Conservation (phyloP, 2,329 filamentous ascomycete genomes). For the Fusarium siculi region DNA sequence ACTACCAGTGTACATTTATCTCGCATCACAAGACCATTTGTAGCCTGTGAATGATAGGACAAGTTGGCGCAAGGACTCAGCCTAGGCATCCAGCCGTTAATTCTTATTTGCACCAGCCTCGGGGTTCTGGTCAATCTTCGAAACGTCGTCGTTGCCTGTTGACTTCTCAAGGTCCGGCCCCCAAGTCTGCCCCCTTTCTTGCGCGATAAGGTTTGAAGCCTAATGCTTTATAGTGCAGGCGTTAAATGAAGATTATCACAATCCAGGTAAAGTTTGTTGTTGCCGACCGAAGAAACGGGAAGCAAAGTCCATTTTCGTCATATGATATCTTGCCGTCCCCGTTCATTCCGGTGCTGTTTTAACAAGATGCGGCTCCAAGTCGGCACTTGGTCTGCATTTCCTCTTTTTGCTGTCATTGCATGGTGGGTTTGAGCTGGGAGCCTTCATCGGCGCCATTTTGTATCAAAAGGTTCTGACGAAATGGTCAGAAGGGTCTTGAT, state of each 20-base stretch:
- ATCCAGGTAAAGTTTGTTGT: not conserved
- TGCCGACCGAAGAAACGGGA: not conserved
- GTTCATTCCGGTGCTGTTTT: not conserved
- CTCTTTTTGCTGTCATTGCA: not conserved
- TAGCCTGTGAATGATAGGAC: not conserved
- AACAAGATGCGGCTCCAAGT: not conserved
- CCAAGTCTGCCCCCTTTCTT: not conserved
- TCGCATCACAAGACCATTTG: too few species aligned
- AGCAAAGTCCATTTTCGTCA: not conserved
- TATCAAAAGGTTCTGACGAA: not conserved
- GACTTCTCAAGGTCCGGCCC: not conserved
- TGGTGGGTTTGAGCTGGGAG: not conserved
- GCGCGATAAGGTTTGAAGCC: not conserved
- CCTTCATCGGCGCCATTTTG: not conserved
- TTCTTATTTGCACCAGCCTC: not conserved
- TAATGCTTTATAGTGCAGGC: not conserved
- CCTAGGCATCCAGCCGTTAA: not conserved
- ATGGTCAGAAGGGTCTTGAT: not conserved
- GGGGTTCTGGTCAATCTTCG: not conserved
- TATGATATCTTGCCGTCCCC: not conserved
- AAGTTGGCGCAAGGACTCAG: not conserved
- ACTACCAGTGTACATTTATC: not conserved
- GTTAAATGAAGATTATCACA: not conserved
- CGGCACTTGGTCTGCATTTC: not conserved
- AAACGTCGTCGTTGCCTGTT: not conserved